Conservation (phyloP, 305 asterid species). For the Plantago rigida region DNA sequence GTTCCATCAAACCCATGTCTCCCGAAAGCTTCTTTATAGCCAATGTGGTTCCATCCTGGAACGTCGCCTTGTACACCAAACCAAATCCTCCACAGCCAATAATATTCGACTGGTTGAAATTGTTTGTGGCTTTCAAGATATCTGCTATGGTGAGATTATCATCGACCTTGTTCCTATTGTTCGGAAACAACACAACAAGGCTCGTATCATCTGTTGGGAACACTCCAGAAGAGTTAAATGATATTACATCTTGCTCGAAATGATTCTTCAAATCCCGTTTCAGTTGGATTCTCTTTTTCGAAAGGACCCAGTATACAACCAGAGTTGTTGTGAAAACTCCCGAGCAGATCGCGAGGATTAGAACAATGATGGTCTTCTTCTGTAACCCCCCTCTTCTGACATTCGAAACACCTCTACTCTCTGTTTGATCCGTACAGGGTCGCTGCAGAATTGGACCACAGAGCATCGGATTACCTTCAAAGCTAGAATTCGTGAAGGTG, state of each 20-base stretch:
- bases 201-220: slow-evolving; percentile 58
- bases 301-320: slow-evolving; percentile 52
- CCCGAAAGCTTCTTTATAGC: slow-evolving; percentile 96
- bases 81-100: slow-evolving; percentile 98
- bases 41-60: slow-evolving; percentile 57
- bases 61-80: slow-evolving; percentile 75
- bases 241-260: slow-evolving; percentile 30
- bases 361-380: slow-evolving; percentile 50
- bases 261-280: slow-evolving; percentile 44
- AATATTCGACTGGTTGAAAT: slow-evolving; percentile 81
- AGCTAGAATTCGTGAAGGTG: slow-evolving; percentile 52
- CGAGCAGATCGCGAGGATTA: slow-evolving; percentile 58
- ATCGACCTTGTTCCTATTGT: slow-evolving; percentile 38
- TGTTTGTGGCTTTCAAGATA: slow-evolving; percentile 74
- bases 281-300: slow-evolving; percentile 55
- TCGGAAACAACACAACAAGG: slow-evolving; percentile 65
- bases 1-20: slow-evolving; percentile 89
- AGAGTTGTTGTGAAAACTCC: slow-evolving; percentile 50
- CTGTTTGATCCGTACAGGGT: slow-evolving; percentile 34
- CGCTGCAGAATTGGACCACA: slow-evolving; percentile 57
- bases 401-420: slow-evolving; percentile 22
- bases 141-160: slow-evolving; percentile 67
- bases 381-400: slow-evolving; percentile 26
- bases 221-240: slow-evolving; percentile 69
- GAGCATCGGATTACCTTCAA: slow-evolving; percentile 52